Percentiles rank a stretch among this genome's conserved stretches.
Evolutionary conservation across 768 basidiomycete species (phyloP).

Genomic region (Lactarius trivialis): DNA sequence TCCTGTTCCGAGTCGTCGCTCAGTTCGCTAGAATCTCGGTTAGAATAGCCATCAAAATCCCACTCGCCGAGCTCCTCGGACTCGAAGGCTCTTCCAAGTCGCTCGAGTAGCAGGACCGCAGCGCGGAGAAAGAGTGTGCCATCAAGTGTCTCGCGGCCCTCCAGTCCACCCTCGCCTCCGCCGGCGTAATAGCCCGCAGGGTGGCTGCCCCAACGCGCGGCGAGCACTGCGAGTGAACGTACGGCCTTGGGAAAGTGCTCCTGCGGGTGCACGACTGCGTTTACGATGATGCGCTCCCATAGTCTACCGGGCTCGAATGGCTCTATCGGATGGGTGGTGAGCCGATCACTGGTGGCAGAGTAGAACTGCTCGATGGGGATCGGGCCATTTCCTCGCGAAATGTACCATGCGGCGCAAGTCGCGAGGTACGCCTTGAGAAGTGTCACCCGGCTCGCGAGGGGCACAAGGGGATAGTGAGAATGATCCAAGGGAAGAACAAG

Average conservation of each 20-base stretch:
- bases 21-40: no score
- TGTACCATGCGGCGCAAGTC: conserved; percentile 44
- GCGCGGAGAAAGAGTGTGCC: conserved; percentile 57
- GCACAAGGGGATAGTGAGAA: conserved; percentile 22
- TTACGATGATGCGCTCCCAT: conserved; percentile 55
- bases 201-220: conserved; percentile 38
- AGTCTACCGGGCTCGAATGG: conserved; percentile 30
- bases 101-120: conserved; percentile 44
- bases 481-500: conserved; percentile 33
- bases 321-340: no score
- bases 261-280: conserved; percentile 49
- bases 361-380: conserved; percentile 49
- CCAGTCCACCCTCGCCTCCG: conserved; percentile 29
- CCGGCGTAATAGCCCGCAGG: conserved; percentile 29
- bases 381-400: conserved; percentile 48
- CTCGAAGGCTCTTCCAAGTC: conserved; percentile 19
- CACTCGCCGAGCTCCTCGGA: conserved; percentile 10
- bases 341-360: conserved; percentile 20
- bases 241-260: conserved; percentile 49
- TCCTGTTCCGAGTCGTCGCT: not conserved
- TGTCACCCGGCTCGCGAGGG: conserved; percentile 39
- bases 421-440: conserved; percentile 57
- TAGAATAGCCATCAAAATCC: conserved; percentile 1
- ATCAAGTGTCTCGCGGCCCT: conserved; percentile 49
- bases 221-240: conserved; percentile 45